Base-by-base conservation (phyloP, 805 yeast genomes). In the Helenozyma baotianmanensis region DNA sequence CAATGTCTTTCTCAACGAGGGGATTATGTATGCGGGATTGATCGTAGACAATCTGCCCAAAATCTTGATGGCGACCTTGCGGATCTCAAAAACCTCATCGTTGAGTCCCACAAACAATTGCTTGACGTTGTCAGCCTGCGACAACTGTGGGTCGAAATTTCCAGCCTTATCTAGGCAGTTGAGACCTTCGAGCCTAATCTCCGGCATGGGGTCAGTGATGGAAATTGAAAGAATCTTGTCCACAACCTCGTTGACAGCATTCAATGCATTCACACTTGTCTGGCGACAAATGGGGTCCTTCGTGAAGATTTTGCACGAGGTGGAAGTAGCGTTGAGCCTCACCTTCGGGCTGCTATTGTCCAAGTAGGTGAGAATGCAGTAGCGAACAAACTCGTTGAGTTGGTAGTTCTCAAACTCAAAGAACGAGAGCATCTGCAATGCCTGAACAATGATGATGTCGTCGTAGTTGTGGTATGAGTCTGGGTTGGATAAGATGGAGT, bases 21-120 rank as follows among this genome's bases (percentile, higher is more conserved):
- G 98, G 23, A 90, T 88, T 42, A 92, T 85, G 56, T 87, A 90
- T 0, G 98, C 97, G 0, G 99, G 97, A 49, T 92, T 92, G 25
- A 87, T 81, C 2, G 76, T 61, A 0, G 96, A 82, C 12, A 92
- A 60, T 35, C 97, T 71, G 3, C 98, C 97, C 38, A 92, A 76
- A 9, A 89, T 72, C 30, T 70, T 71, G 21, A 90, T 76, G 0
- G 95, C 82, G 11, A 78, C 82, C 47, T 83, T 78, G 35, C 96
- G 74, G 9, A 92, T 82, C 9, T 77, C 78, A 52, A 92, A 92
- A 2, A 74, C 75, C 56, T 90, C 97, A 59, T 92, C 99, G 52
- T 92, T 85, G 36, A 90, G 63, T 0, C 96, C 90, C 67, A 89
- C 84, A 49, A 90, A 86, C 14, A 92, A 64, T 10, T 89, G 60